A percentile compares a stretch with the other conserved stretches of the same genome.
Evolutionary conservation across 2,329 filamentous ascomycete genomes (phyloP).

Genomic region (Didymella segeticola): DNA sequence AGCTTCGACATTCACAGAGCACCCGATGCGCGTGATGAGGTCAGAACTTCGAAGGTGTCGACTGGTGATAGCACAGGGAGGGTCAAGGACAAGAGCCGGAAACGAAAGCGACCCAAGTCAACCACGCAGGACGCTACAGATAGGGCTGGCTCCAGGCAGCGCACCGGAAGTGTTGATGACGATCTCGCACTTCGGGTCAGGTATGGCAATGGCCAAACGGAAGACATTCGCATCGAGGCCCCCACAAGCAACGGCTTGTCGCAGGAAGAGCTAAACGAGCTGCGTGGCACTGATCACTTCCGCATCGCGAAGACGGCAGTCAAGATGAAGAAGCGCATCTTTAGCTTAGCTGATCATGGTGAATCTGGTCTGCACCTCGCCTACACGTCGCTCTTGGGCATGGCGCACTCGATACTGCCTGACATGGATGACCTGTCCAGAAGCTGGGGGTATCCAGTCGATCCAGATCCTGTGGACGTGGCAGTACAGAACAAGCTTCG

Average conservation of each 20-base stretch:
- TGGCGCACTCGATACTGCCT: constrained; percentile 54
- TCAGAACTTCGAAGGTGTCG: constrained; percentile 25
- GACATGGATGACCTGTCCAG: constrained; percentile 64
- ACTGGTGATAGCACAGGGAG: constrained; percentile 24
- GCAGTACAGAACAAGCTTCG: constrained; percentile 63
- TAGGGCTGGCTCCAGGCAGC: constrained; percentile 56
- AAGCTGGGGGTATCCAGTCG: constrained; percentile 66
- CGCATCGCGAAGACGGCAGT: constrained; percentile 63
- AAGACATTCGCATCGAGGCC: constrained; percentile 61
- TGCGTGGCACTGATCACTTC: constrained; percentile 62
- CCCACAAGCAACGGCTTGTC: constrained; percentile 38
- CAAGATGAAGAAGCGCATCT: constrained; percentile 62
- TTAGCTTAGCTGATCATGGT: constrained; percentile 53
- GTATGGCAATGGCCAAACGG: constrained; percentile 66
- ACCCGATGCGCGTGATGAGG: constrained; percentile 60
- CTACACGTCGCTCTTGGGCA: constrained; percentile 49
- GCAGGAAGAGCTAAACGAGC: constrained; percentile 52
- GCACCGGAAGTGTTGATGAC: constrained; percentile 54
- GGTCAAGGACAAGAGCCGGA: constrained; percentile 50
- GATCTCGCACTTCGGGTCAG: constrained; percentile 62
- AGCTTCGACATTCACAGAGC: constrained; percentile 69
- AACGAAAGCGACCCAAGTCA: constrained; percentile 64
- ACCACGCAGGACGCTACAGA: constrained; percentile 49
- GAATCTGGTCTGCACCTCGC: constrained; percentile 51
- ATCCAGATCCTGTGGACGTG: constrained; percentile 61